Evolutionary conservation across 257 asterid genomes (phyloP).

Genomic region (Solanum dulcamara): DNA sequence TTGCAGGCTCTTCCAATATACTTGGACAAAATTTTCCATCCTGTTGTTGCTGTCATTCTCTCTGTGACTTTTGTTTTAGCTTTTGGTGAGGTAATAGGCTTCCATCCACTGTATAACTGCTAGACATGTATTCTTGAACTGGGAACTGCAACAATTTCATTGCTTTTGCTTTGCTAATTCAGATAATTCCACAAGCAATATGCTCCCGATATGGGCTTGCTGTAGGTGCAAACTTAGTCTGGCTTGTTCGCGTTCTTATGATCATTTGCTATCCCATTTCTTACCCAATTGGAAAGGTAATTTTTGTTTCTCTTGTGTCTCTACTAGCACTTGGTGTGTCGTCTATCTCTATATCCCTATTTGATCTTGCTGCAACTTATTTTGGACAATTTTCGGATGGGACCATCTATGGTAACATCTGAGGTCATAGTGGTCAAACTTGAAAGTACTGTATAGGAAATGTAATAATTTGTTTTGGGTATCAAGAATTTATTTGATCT

Average conservation of each 20-base stretch:
- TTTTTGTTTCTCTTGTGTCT: not conserved
- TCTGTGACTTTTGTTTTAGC: slow-evolving; percentile 96
- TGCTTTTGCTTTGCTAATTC: slow-evolving; percentile 7
- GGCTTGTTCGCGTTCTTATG: slow-evolving; percentile 93
- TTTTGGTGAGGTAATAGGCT: slow-evolving; percentile 76
- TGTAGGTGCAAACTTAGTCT: slow-evolving; percentile 87
- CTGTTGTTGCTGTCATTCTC: slow-evolving; percentile 77
- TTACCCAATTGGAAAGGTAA: slow-evolving; percentile 90
- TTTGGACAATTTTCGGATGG: not conserved
- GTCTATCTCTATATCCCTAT: not conserved
- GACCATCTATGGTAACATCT: not conserved
- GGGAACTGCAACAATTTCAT: not conserved
- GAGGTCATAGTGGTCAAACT: not conserved
- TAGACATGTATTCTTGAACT: not conserved
- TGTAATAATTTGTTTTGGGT: not conserved
- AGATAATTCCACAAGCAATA: slow-evolving; percentile 94
- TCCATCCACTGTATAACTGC: not conserved
- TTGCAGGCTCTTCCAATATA: slow-evolving; percentile 92
- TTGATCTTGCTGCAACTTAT: not conserved
- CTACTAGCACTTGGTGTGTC: not conserved
- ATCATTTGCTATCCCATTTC: slow-evolving; percentile 77
- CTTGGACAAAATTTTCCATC: slow-evolving; percentile 85
- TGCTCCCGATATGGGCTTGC: slow-evolving; percentile 91
- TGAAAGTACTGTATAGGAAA: not conserved
- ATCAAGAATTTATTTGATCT: not conserved